Evolutionary conservation across 164 flowering plant genomes (phyloP).

Genomic region (Aristolochia californica): DNA sequence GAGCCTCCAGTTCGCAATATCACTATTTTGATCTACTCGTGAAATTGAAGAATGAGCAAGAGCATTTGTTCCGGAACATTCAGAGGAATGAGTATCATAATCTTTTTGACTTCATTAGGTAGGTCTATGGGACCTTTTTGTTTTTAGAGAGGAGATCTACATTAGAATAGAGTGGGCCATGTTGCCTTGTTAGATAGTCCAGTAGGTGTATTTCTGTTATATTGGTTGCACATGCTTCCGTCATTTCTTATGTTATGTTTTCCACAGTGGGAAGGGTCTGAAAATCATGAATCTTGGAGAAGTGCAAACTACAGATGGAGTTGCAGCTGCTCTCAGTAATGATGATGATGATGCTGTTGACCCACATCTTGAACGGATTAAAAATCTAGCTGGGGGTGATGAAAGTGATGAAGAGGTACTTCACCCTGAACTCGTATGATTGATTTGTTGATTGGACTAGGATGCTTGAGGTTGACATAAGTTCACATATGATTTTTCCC

Average conservation of each 20-base stretch:
- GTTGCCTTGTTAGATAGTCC: too few species aligned
- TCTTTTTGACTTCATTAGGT: slow-evolving; percentile 84
- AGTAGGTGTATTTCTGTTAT: too few species aligned
- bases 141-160: neutral
- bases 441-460: too few species aligned
- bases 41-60: slow-evolving; percentile 73
- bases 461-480: neutral
- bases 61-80: slow-evolving; percentile 87
- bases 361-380: slow-evolving; percentile 87
- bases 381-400: slow-evolving; percentile 70
- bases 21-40: slow-evolving; percentile 92
- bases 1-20: slow-evolving; percentile 72
- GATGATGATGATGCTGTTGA: slow-evolving; percentile 88
- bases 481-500: slow-evolving; percentile 3
- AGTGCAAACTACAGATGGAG: slow-evolving; percentile 38
- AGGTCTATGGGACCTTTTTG: neutral
- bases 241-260: neutral
- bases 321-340: slow-evolving; percentile 51
- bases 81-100: slow-evolving; percentile 91
- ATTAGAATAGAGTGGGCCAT: too few species aligned
- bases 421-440: too few species aligned
- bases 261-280: slow-evolving; percentile 65
- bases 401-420: slow-evolving; percentile 96
- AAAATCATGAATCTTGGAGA: slow-evolving; percentile 77
- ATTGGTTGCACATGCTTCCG: too few species aligned